Base-by-base conservation (phyloP, 306 rosid genomes). In the Cucurbita ficifolia region DNA sequence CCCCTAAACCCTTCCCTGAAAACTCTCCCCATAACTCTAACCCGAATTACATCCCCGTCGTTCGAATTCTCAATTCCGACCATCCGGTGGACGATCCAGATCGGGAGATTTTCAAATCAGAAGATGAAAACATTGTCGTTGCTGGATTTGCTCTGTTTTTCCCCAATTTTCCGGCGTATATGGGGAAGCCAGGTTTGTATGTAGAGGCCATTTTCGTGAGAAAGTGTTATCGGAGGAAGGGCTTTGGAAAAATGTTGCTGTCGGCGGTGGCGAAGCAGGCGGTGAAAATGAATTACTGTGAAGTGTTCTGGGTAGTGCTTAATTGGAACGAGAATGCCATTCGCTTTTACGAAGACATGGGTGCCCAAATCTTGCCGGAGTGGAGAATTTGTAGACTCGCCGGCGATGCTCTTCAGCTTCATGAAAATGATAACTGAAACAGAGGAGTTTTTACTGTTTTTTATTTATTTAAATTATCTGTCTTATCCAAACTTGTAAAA, bases 251-350 rank as follows among this genome's bases (percentile, higher is more conserved):
- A 40, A 80, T 84, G 82, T 68, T 92, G 68, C 83, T 90, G 1
- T 79, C 91, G 0, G 86, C 90, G 8, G 96, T 92, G 76, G 96
- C 96, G 3, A 86, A 75, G 38, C 98, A 92, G 51, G 98, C 98
- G 5, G 98, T 90, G 85, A 84, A 79, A 81, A 88, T 90, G 98
- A 96, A 87, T 7, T 90, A 86, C 55, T 96, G 96, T 17, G 86
- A 96, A 58, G 98, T 90, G 51, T 93, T 88, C 73, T 88, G 98
- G 98, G 81, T 81, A 45, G 98, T 92, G 75, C 91, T 92, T 14
- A 96, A 92, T 72, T 86, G 98, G 96, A 92, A 92, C 21, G 77
- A 60, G 0, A 88, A 88, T 77, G 98, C 96, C 1, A 92, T 90
- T 8, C 84, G 21, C 54, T 90, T 92, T 76, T 90, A 92, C 50